A percentile compares a stretch with the other conserved stretches of the same genome.
Conservation (phyloP, 108 stramenopile genomes). For the Licmophora abbreviata region DNA sequence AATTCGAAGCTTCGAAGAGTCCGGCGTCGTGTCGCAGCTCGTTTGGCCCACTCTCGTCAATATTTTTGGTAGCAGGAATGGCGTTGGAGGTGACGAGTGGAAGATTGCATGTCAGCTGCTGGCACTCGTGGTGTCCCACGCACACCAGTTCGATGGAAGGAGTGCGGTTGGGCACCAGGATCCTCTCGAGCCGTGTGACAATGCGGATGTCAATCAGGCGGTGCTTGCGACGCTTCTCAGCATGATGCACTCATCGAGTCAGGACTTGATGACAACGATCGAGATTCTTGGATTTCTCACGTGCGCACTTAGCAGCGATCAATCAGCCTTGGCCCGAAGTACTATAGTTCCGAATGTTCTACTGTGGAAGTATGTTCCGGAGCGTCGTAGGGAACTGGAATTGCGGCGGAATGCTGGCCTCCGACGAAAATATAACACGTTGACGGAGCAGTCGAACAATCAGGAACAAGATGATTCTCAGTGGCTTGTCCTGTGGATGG, state of each 20-base stretch:
- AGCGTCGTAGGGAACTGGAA: slow-evolving; percentile 29
- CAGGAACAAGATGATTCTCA: background rate
- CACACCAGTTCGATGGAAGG: slow-evolving; percentile 5
- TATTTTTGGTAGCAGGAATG: no score
- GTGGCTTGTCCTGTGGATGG: slow-evolving; percentile 23
- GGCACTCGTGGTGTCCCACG: slow-evolving; percentile 17
- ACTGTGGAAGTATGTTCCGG: slow-evolving; percentile 26
- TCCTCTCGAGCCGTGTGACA: background rate
- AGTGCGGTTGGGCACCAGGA: background rate
- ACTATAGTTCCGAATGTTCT: no score
- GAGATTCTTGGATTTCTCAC: slow-evolving; percentile 5
- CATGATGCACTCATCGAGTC: background rate
- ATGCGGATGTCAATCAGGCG: no score
- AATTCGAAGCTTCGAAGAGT: no score
- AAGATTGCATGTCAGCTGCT: slow-evolving; percentile 14
- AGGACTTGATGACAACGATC: background rate
- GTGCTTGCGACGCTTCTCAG: background rate
- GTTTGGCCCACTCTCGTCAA: no score
- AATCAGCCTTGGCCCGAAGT: no score
- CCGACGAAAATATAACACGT: slow-evolving; percentile 16
- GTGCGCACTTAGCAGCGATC: no score
- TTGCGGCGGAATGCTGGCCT: slow-evolving; percentile 27
- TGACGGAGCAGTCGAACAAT: slow-evolving; percentile 10
- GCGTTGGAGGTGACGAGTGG: slow-evolving; percentile 15
- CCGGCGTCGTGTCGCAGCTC: no score